Percentiles rank a stretch among this genome's conserved stretches.
These are phyloP conservation scores for Malus hybrid DNA, from an alignment of 331 rosid species.

Conservation along the genomic window DNA sequence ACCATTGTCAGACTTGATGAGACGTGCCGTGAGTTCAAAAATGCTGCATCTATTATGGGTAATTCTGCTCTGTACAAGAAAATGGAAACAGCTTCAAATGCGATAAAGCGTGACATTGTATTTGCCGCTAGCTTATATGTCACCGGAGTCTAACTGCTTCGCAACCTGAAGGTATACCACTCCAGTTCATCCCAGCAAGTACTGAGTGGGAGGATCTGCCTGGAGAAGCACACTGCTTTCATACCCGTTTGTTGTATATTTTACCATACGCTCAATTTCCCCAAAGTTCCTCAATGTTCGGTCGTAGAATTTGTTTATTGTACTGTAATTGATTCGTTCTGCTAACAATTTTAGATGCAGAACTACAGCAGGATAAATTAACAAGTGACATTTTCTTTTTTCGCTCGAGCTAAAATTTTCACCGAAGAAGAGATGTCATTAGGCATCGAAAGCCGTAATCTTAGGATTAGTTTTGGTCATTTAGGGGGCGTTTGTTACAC, in stretches of 20 bases:
- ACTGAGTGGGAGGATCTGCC: neutral
- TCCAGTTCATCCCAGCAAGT: neutral
- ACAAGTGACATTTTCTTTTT: neutral
- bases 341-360: too few species aligned
- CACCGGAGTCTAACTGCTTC: conserved; percentile 55
- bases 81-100: conserved; percentile 93
- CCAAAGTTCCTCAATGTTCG: neutral
- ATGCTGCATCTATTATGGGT: conserved; percentile 91
- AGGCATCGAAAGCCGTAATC: too few species aligned
- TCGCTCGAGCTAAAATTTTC: neutral
- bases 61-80: conserved; percentile 90
- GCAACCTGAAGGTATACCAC: neutral
- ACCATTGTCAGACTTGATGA: conserved; percentile 93
- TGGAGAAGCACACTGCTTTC: neutral
- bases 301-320: neutral
- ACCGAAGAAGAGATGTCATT: too few species aligned
- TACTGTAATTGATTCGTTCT: too few species aligned
- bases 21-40: conserved; percentile 87
- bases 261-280: neutral
- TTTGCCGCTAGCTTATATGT: conserved; percentile 94
- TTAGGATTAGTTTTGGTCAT: too few species aligned
- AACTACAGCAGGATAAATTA: neutral
- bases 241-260: neutral
- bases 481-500: too few species aligned
- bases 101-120: conserved; percentile 90